Evolutionary conservation across 768 basidiomycete species (phyloP).

Genomic region (Nevesoporus exiguus): DNA sequence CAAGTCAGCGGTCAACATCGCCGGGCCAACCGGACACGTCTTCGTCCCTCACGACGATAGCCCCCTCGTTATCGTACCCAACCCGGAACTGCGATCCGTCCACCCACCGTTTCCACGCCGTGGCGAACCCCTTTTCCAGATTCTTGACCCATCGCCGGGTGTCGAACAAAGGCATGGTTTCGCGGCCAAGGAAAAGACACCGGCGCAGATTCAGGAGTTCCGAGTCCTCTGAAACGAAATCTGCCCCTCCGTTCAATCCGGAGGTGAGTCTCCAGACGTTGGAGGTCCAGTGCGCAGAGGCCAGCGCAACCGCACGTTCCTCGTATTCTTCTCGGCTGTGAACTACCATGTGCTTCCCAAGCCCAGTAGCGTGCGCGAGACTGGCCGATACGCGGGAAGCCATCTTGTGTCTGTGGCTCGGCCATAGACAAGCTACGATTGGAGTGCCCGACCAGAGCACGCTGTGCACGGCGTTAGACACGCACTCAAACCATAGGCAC

Average conservation of each 20-base stretch:
- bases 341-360: slow-evolving; percentile 48
- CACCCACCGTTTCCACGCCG: slow-evolving; percentile 49
- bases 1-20: neutral
- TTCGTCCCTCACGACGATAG: slow-evolving; percentile 31
- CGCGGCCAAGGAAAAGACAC: slow-evolving; percentile 40
- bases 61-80: slow-evolving; percentile 32
- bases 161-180: slow-evolving; percentile 46
- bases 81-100: slow-evolving; percentile 36
- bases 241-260: neutral
- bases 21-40: neutral
- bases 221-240: slow-evolving; percentile 17
- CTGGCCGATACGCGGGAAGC: slow-evolving; percentile 49
- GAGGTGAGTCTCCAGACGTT: neutral
- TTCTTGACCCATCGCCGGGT: slow-evolving; percentile 46
- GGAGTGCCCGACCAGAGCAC: slow-evolving; percentile 53
- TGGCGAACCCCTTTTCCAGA: slow-evolving; percentile 42
- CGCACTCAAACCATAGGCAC: neutral
- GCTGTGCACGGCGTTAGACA: slow-evolving; percentile 25
- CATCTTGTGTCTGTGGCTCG: slow-evolving; percentile 46
- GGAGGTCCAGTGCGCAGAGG: slow-evolving; percentile 27
- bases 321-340: slow-evolving; percentile 43
- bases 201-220: slow-evolving; percentile 40
- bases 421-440: slow-evolving; percentile 43
- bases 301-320: slow-evolving; percentile 41
- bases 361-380: slow-evolving; percentile 45